Evolutionary conservation across 768 basidiomycete genomes (phyloP), one percentile per base, ranked within the genome.

Genomic region (Phallus indusiatus): DNA sequence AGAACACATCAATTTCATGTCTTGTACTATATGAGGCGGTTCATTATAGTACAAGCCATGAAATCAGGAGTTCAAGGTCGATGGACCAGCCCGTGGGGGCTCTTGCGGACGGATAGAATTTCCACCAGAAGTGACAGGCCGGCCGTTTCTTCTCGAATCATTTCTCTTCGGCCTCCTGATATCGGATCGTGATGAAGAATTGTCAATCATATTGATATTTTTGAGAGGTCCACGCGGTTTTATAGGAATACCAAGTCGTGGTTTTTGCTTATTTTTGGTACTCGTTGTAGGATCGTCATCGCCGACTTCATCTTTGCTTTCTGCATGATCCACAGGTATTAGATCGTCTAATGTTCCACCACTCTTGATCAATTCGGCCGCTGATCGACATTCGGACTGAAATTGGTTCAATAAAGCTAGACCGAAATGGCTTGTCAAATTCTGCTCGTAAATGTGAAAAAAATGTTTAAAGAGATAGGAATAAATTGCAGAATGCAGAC

Each of bases 401-500:
- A 61, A 61, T 18, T 47, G 56, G 9, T 33, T 37, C 12, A 61
- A 18, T 16, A 9, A 5, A 1, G 20, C 12, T 17, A 37, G 21
- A 33, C 36, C 16, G 24, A 61, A 50, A 10, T 50, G 22, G 1
- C 6, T n/a, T 16, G 66, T 63, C 22, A 67, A 63, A 55, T 70
- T 70, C 69, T 70, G 34, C 28, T n/a, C n/a, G n/a, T n/a, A n/a
- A n/a, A n/a, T n/a, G n/a, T n/a, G n/a, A n/a, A n/a, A n/a, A n/a
- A n/a, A n/a, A n/a, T n/a, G n/a, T n/a, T n/a, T n/a, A 18, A 52
- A 7, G n/a, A 17, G 5, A 10, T 18, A 14, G 18, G 14, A 7
- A 18, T n/a, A n/a, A n/a, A n/a, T n/a, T n/a, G 24, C 22, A 33
- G 49, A 2, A 16, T 14, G 52, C 62, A 42, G 52, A 75, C 77